These are phyloP conservation scores for Colletotrichum tabaci DNA, from an alignment of 2,329 filamentous ascomycete species.

Conservation along the genomic window DNA sequence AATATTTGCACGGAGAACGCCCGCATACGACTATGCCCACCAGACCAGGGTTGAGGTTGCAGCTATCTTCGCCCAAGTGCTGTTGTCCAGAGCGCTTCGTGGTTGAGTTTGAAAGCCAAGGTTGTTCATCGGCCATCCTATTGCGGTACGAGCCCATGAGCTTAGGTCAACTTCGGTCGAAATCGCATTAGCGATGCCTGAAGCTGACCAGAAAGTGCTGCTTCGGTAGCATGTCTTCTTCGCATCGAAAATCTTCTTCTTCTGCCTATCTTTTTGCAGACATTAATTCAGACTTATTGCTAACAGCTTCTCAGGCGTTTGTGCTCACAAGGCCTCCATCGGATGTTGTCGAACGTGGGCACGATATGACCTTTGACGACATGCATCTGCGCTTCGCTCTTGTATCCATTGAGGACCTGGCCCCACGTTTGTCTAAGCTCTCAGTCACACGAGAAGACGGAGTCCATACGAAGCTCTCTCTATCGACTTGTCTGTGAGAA, in stretches of 20 bases:
- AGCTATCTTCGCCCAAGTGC: constrained; percentile 3
- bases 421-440: constrained; percentile 2
- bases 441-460: not conserved
- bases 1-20: not conserved
- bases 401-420: not conserved
- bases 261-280: not conserved
- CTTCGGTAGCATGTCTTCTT: not conserved
- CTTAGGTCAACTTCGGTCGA: not conserved
- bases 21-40: not conserved
- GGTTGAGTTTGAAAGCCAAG: constrained; percentile 8
- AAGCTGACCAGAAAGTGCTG: too few relatives aligned
- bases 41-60: not conserved
- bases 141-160: constrained; percentile 4
- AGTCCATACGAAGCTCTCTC: not conserved
- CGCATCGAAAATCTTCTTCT: not conserved
- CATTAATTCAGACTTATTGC: not conserved
- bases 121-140: constrained; percentile 25
- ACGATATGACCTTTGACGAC: constrained; percentile 14
- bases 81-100: constrained; percentile 1
- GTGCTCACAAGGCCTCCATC: not conserved
- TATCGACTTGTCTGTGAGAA: not conserved
- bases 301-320: not conserved
- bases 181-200: not conserved
- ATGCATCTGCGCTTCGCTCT: constrained; percentile 12
- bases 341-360: not conserved